Base-by-base conservation (phyloP, 345 rosid species). In the Litchi chinensis region DNA sequence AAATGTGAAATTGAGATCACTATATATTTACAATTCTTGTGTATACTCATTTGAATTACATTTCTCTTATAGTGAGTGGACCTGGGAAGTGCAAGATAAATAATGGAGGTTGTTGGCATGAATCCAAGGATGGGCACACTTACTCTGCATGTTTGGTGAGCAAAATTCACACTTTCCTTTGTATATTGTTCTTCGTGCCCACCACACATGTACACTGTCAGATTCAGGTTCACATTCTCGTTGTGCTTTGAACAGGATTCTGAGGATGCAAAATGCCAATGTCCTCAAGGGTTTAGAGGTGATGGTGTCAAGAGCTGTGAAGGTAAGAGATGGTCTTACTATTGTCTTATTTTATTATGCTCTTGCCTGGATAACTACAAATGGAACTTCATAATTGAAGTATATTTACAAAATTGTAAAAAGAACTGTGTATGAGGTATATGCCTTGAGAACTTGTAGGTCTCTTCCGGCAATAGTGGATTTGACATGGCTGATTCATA, bases 231-330 rank as follows among this genome's bases (percentile, higher is more conserved):
- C 4, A 81, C 68, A 18, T 79, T 80, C 70, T 87, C 69, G 73
- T 71, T 54, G 22, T 32, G 48, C 75, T 76, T 60, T 75, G 37
- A 82, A 69, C 87, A 96, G 99, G 98, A 91, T 85, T 73, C 70
- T 57, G 95, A 88, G 76, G 90, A 68, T 75, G 88, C 81, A 76
- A 93, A 91, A 70, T 97, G 99, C 75, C 84, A 93, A 64, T 97
- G 99, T 73, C 99, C 99, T 82, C 77, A 84, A 0, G 99, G 99
- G 67, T 93, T 94, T 56, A 92, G 86, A 84, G 99, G 99, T 44
- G 98, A 94, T 9, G 98, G 98, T 71, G 79, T 87, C 69, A 94
- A 90, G 72, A 93, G 82, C 75, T 97, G 99, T 73, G 87, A 79
- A 76, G 99, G 98, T 97, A 76, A 83, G 90, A 79, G 40, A 73